Evolutionary conservation across 2,329 filamentous ascomycete genomes (phyloP), one percentile per base, ranked within the genome.

Genomic region (Clonostachys rhizophaga): DNA sequence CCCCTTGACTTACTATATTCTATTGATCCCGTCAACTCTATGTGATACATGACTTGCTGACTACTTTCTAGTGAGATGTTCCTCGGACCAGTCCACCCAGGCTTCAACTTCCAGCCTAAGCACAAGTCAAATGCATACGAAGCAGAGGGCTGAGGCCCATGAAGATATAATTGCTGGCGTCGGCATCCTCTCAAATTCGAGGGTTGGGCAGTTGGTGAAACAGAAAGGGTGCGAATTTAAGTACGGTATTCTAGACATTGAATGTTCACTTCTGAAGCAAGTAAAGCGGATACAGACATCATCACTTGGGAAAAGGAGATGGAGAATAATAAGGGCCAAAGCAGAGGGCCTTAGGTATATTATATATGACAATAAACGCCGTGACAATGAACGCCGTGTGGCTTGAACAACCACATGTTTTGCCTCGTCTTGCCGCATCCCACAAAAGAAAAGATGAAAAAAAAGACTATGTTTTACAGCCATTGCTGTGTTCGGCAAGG

Each of bases 71-170:
- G 92, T 65, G 94, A 99, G 65, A 97, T 99, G 91, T 99, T 95
- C 74, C 78, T 99, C 16, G 94, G 94, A 8, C 90, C 90, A 42
- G 88, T 90, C 7, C 89, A 95, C 56, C 84, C 88, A 37, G 86
- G 89, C 58, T 99, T 97, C 77, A 85, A 87, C 55, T 99, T 97
- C 70, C 84, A 92, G 70, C 94, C 94, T 4, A 99, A 99, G 76
- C 94, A 99, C 74, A 97, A 96, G 75, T 94, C 89, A 42, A 95
- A 95, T 63, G 81, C 85, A 46, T 96, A 96, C 43, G 89, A 91
- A 66, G 86, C 84, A 2, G 84, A 89, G 61, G 86, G 86, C 43
- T 86, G 66, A 56, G 40, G 24, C 24, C 24, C 24, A 10, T 10
- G 24, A 24, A 24, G 24, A 24, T 24, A 9, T 10, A 17, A 30